Evolutionary conservation across 1,139 yeast genomes (phyloP).

Genomic region (Suhomyces choctaworum): DNA sequence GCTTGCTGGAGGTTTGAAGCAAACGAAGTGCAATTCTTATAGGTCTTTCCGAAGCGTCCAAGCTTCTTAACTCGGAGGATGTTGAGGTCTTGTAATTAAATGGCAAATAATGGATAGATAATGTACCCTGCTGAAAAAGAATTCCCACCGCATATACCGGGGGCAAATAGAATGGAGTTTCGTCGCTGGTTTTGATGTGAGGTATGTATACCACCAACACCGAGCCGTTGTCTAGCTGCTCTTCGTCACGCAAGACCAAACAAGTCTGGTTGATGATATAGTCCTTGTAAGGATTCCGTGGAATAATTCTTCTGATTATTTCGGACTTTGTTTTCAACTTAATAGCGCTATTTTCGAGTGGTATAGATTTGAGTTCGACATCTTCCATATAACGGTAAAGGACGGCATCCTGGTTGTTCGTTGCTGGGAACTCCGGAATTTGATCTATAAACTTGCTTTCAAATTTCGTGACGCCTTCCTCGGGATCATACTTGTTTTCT

Average conservation of each 20-base stretch:
- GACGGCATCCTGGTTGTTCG: constrained; percentile 32
- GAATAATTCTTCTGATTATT: constrained; percentile 77
- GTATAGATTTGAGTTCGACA: constrained; percentile 48
- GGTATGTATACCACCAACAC: constrained; percentile 73
- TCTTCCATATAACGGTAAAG: constrained; percentile 57
- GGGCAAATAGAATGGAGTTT: constrained; percentile 86
- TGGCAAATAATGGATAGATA: constrained; percentile 83
- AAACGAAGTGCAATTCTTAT: constrained; percentile 80
- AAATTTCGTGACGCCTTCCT: constrained; percentile 34
- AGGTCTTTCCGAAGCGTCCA: constrained; percentile 58
- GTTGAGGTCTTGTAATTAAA: constrained; percentile 36
- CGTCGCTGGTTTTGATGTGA: constrained; percentile 59
- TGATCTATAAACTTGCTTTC: constrained; percentile 35
- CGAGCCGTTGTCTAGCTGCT: constrained; percentile 29
- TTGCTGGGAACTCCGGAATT: constrained; percentile 35
- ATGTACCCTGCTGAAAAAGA: constrained; percentile 46
- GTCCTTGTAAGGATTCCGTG: constrained; percentile 87
- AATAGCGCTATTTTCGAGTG: constrained; percentile 31
- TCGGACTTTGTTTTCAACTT: constrained; percentile 45
- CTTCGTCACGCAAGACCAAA: constrained; percentile 37
- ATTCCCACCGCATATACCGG: constrained; percentile 81
- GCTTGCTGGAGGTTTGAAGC: constrained; percentile 77
- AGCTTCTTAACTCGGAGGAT: constrained; percentile 25
- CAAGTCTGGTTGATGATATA: constrained; percentile 84
- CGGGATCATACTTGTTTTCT: constrained; percentile 49